A percentile compares a stretch with the other conserved stretches of the same genome.
Conservation (phyloP, 1,139 yeast genomes). For the Scheffersomyces illinoinensis region DNA sequence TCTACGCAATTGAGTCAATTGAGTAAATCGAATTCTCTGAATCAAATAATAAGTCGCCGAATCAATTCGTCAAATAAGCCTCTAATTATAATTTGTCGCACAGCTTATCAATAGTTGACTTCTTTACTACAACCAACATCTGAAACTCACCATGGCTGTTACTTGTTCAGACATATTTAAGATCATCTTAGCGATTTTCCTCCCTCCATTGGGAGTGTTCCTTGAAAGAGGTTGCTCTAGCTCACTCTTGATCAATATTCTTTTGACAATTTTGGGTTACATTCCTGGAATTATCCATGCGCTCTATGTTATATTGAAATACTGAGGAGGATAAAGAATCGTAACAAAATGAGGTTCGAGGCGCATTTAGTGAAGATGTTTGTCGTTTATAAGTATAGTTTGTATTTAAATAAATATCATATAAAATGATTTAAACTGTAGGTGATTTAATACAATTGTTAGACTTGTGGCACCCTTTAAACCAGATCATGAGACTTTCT, state of each 20-base stretch:
- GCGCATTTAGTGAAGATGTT: not conserved
- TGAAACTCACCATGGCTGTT: slow-evolving; percentile 40
- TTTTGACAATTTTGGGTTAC: slow-evolving; percentile 64
- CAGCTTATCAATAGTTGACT: not conserved
- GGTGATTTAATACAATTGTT: not conserved
- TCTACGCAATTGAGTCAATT: not conserved
- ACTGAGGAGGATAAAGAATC: slow-evolving; percentile 13
- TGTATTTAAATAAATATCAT: too few relatives aligned
- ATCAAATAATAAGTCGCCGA: not conserved
- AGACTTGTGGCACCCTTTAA: not conserved
- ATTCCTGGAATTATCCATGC: slow-evolving; percentile 70
- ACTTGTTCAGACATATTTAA: slow-evolving; percentile 61
- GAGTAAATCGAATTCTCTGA: not conserved
- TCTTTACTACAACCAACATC: not conserved
- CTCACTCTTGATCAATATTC: slow-evolving; percentile 57
- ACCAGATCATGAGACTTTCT: not conserved
- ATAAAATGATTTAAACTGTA: not conserved
- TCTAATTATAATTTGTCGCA: not conserved
- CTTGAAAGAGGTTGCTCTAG: slow-evolving; percentile 64
- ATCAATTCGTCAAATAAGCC: not conserved
- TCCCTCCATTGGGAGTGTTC: slow-evolving; percentile 78
- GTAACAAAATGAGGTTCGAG: not conserved
- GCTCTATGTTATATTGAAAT: slow-evolving; percentile 50
- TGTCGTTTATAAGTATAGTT: not conserved
- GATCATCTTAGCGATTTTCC: slow-evolving; percentile 59